These are phyloP conservation scores for Gossypium turneri DNA, from an alignment of 345 rosid species.

Conservation along the genomic window DNA sequence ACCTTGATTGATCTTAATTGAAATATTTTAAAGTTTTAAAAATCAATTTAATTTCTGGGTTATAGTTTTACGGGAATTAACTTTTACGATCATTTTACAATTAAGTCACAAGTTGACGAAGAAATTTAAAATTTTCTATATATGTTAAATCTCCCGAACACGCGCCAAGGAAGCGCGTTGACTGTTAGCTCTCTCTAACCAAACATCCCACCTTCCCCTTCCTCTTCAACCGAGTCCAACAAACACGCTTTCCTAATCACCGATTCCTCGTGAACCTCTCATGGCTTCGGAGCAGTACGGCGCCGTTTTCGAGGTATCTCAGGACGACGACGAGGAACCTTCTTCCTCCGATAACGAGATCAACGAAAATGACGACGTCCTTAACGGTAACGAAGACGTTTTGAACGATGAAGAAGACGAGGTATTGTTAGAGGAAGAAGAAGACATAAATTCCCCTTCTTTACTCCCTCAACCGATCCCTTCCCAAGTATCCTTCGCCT, in stretches of 20 bases:
- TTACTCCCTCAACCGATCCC: constrained; percentile 28
- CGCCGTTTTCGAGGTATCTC: constrained; percentile 47
- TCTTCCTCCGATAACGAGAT: constrained; percentile 49
- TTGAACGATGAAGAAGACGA: constrained; percentile 40
- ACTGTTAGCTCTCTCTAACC: neutral
- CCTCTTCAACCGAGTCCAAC: constrained; percentile 11
- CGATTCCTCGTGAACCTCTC: constrained; percentile 14
- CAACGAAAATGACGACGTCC: constrained; percentile 46
- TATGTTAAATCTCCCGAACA: neutral
- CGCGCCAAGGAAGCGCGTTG: constrained; percentile 1
- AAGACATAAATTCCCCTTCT: constrained; percentile 45
- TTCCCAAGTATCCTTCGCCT: constrained; percentile 27
- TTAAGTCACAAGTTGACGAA: too few species aligned
- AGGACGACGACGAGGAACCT: constrained; percentile 43
- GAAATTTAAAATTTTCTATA: too few species aligned
- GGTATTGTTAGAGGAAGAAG: constrained; percentile 46
- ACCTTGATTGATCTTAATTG: too few species aligned
- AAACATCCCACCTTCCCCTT: neutral
- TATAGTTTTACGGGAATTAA: too few species aligned
- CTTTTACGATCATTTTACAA: too few species aligned
- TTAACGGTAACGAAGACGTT: constrained; percentile 35
- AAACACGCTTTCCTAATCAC: neutral
- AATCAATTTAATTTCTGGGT: too few species aligned
- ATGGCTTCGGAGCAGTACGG: constrained; percentile 68
- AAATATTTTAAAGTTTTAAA: too few species aligned